Conservation (phyloP, 371 early-diverging fungal genomes). For the Dichotomocladium elegans region DNA sequence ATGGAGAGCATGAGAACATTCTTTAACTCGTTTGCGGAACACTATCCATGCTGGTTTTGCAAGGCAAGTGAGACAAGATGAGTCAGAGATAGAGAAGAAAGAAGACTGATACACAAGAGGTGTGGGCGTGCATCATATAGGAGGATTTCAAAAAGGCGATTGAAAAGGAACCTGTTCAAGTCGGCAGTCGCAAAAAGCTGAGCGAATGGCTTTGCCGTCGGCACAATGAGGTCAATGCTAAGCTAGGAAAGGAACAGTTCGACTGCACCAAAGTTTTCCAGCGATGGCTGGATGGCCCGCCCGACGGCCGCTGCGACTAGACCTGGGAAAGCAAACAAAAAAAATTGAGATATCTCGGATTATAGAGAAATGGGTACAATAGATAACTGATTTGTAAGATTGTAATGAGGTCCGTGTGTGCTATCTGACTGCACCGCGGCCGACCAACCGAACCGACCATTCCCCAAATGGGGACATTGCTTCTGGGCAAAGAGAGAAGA, state of each 20-base stretch:
- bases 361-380: not conserved
- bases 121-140: no score
- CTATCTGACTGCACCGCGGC: no score
- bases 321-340: no score
- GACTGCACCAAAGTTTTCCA: constrained; percentile 94
- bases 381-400: no score
- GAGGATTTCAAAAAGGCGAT: constrained; percentile 77
- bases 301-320: constrained; percentile 62
- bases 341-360: no score
- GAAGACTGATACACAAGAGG: no score
- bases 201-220: constrained; percentile 91
- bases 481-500: no score
- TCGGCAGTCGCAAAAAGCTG: constrained; percentile 68
- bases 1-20: constrained; percentile 72
- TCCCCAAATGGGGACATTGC: no score
- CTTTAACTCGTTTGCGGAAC: constrained; percentile 71
- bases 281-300: constrained; percentile 88
- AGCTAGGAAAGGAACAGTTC: constrained; percentile 88
- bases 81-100: no score
- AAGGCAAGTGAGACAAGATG: no score
- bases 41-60: constrained; percentile 96
- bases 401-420: no score
- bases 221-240: constrained; percentile 97
- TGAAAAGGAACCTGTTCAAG: constrained; percentile 78
- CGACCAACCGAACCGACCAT: no score